A percentile compares a stretch with the other conserved stretches of the same genome.
phyloP scores from a whole-genome alignment of 139 green algal species.

The Coccomyxa sp. region DNA sequence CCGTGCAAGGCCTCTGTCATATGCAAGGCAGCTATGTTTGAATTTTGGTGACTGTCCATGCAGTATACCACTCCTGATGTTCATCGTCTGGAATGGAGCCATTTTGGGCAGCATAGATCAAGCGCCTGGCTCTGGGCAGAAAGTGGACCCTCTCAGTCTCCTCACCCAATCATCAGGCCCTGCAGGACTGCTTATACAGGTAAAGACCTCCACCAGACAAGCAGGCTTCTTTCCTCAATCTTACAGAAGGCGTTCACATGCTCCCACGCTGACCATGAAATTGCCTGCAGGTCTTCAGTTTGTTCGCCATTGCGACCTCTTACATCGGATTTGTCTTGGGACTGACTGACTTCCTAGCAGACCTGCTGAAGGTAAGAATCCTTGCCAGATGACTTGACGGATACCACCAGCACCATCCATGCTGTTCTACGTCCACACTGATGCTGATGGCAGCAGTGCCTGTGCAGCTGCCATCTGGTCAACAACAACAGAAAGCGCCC shows the following conservation, averaged over 20 bases:
- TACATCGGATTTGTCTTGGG: constrained; percentile 85
- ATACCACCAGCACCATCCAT: background rate
- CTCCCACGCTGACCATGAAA: background rate
- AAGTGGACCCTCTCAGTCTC: constrained; percentile 37
- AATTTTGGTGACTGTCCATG: no score
- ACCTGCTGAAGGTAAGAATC: constrained; percentile 39
- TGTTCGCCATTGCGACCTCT: constrained; percentile 74
- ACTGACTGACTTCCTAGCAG: constrained; percentile 70
- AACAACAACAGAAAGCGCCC: constrained; percentile 14
- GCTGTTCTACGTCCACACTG: background rate
- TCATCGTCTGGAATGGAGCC: constrained; percentile 72
- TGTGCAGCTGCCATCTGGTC: constrained; percentile 7
- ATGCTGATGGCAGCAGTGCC: no score
- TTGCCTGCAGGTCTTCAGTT: constrained; percentile 38
- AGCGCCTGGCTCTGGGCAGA: background rate
- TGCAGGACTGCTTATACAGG: constrained; percentile 19
- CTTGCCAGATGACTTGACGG: background rate
- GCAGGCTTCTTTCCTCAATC: background rate
- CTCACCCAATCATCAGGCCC: constrained; percentile 2
- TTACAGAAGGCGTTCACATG: background rate
- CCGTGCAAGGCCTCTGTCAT: no score
- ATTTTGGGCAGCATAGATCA: constrained; percentile 57
- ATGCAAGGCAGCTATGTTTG: no score
- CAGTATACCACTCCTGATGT: no score
- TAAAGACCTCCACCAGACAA: background rate